Evolutionary conservation across 2,329 filamentous ascomycete species (phyloP), one percentile per base, ranked within the genome.

Genomic region (Huntiella omanensis): DNA sequence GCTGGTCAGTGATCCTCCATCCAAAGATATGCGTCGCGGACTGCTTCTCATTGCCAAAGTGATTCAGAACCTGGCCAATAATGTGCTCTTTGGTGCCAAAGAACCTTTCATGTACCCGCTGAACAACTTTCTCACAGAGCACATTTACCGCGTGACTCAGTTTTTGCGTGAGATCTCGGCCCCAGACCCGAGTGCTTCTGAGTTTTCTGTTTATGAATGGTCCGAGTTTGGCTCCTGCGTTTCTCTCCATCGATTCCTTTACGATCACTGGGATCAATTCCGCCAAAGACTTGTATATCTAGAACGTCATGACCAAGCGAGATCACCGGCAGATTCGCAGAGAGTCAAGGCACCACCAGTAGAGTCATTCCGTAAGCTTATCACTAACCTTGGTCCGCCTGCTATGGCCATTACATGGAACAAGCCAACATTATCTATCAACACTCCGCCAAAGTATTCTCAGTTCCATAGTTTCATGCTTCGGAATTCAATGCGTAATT

Each of bases 381-480:
- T 82, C 53, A 70, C 72, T 10, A 79, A 77, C 47, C 64, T 82
- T 16, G 77, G 77, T 0, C 75, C 77, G 8, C 77, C 77, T 13
- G 76, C 76, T 1, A 63, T 81, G 52, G 75, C 77, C 39, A 73
- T 81, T 5, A 79, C 76, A 1, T 80, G 77, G 75, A 81, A 80
- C 52, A 65, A 76, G 43, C 77, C 77, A 7, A 69, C 72, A 43
- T 73, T 81, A n/a, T 72, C 73, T 1, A 58, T 67, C 19, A 82
- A 80, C 52, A 71, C 61, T 13, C 76, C 77, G 4, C 71, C 74
- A 1, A 63, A 71, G 5, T 82, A 81, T 56, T 80, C 76, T 2
- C 66, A 75, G 17, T 82, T 82, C 52, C 77, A 82, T 52, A 74
- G 80, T 52, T 82, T 82, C 54, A 82, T 82, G 77, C 66, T 82